Evolutionary conservation across 2,329 filamentous ascomycete species (phyloP).

Genomic region (Dactylellina cionopaga): DNA sequence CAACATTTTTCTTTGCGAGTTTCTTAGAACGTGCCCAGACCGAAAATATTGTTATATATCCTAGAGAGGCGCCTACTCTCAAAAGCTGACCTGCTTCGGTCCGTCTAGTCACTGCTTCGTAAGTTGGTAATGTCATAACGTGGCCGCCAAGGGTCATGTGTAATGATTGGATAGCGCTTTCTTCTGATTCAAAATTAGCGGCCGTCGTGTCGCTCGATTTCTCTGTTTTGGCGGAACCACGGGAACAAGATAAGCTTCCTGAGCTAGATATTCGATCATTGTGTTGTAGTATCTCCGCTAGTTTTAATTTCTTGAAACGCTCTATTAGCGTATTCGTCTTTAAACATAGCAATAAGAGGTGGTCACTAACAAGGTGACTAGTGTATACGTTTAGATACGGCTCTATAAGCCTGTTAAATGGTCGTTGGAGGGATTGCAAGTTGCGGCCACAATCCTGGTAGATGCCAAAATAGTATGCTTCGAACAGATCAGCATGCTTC

Average conservation of each 20-base stretch:
- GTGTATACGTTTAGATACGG: neutral
- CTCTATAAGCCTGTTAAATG: neutral
- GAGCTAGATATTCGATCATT: no score
- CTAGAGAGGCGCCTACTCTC: constrained; percentile 9
- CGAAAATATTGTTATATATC: constrained; percentile 8
- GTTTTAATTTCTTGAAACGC: neutral
- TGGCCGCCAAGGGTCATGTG: neutral
- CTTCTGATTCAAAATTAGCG: neutral
- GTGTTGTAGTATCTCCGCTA: neutral
- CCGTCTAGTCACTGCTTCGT: neutral
- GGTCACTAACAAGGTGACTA: neutral
- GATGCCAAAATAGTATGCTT: neutral
- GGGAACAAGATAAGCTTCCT: no score
- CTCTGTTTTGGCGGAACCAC: no score
- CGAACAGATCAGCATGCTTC: neutral
- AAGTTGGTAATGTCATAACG: neutral
- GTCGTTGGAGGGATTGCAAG: neutral
- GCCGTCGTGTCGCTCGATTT: neutral
- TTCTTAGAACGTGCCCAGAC: constrained; percentile 1
- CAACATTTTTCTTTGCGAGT: constrained; percentile 1
- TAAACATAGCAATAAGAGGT: no score
- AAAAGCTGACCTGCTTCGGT: constrained; percentile 2
- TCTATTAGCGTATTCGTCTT: neutral
- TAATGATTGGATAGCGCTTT: constrained; percentile 9
- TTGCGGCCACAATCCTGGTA: neutral